Percentiles rank a stretch among this genome's conserved stretches.
These are phyloP conservation scores for Akebia trifoliata DNA, from an alignment of 164 flowering plant genomes.

Conservation along the genomic window DNA sequence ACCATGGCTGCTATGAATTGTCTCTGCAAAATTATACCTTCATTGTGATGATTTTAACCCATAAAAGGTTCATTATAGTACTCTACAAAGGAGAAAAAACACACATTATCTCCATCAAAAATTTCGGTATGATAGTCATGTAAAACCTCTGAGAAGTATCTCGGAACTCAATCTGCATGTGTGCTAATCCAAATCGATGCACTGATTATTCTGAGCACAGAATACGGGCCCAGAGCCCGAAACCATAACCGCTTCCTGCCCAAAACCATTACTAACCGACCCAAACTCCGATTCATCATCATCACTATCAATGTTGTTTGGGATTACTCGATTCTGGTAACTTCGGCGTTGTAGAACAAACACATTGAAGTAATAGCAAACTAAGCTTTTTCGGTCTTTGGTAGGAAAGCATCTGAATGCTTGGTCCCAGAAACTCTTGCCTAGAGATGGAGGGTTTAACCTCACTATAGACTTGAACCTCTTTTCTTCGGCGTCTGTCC, in stretches of 20 bases:
- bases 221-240: constrained; percentile 26
- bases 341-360: constrained; percentile 60
- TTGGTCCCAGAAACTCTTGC: constrained; percentile 49
- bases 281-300: constrained; percentile 61
- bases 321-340: constrained; percentile 58
- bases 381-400: constrained; percentile 49
- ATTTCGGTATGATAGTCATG: neutral
- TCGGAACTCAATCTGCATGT: neutral
- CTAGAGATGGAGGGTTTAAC: constrained; percentile 36
- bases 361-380: constrained; percentile 85
- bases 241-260: constrained; percentile 23
- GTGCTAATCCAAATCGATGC: constrained; percentile 17
- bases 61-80: no score
- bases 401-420: constrained; percentile 33
- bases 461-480: constrained; percentile 41
- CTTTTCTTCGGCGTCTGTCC: constrained; percentile 59
- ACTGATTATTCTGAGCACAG: constrained; percentile 40
- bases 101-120: neutral
- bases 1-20: neutral
- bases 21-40: neutral
- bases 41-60: neutral
- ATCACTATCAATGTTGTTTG: constrained; percentile 64
- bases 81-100: neutral
- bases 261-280: constrained; percentile 23
- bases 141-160: constrained; percentile 3